Evolutionary conservation across 2,329 filamentous ascomycete species (phyloP), one percentile per base, ranked within the genome.

Genomic region (Colletotrichum chlorophyti): DNA sequence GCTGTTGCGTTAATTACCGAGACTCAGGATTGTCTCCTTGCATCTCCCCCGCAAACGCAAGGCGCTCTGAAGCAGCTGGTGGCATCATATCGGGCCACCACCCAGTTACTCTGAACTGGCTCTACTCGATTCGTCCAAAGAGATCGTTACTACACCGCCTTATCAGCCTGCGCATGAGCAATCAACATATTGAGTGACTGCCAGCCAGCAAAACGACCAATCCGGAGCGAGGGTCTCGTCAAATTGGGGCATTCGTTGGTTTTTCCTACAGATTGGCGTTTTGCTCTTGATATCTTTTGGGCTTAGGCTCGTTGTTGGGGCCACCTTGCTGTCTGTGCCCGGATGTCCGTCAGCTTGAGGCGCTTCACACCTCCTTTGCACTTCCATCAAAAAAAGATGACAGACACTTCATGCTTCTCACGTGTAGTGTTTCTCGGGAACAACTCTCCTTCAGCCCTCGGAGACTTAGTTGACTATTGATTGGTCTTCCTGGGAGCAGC

Each of bases 291-390:
- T 19, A 32, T 45, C 31, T 23, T 52, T 46, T 14, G 26, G 40
- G 40, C 32, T 52, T 60, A 58, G 53, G 6, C 53, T 52, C 9
- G 2, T 46, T 5, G 35, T 24, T 29, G 49, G 43, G 58, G 53
- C 57, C 52, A 34, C 34, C 29, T 3, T 27, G 46, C 27, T 19
- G 58, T 60, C 58, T 27, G 58, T 60, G 58, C 58, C 46, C 14
- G 29, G 32, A 58, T 53, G 46, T 46, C 32, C 35, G 23, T 35
- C 58, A 58, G 34, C 26, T 46, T 27, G 53, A 17, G 23, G 14
- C 17, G 17, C 5, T 32, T 14, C 8, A 14, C 8, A 6, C n/a
- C 12, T 58, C 37, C 58, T 58, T 60, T 14, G 57, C n/a, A n/a
- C n/a, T n/a, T n/a, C n/a, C n/a, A n/a, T n/a, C n/a, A n/a, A n/a